Conservation (phyloP, 257 asterid genomes). For the Penstemon newberryi region DNA sequence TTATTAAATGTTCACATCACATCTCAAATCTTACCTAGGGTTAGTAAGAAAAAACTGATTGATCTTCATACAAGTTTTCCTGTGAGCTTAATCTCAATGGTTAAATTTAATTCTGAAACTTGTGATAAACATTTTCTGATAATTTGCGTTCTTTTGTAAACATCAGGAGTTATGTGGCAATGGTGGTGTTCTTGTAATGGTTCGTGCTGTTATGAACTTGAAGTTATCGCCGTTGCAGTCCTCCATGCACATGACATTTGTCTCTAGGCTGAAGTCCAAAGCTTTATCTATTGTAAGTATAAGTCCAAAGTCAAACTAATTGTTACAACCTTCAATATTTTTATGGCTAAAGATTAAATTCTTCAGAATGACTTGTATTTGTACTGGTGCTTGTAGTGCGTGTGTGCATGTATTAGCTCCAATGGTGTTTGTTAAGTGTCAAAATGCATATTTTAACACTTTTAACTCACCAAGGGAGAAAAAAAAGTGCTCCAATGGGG, state of each 20-base stretch:
- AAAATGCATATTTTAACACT: no score
- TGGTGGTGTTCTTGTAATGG: conserved; percentile 82
- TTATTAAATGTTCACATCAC: neutral
- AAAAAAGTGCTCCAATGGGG: no score
- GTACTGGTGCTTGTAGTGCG: neutral
- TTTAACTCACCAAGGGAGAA: no score
- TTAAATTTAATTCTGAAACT: conserved; percentile 16
- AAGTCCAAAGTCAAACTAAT: conserved; percentile 23
- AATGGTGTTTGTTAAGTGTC: no score
- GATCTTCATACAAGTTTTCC: neutral
- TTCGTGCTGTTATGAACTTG: conserved; percentile 67
- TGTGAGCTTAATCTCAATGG: conserved; percentile 13
- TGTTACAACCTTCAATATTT: conserved; percentile 22
- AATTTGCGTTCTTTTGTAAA: conserved; percentile 23
- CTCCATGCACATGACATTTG: conserved; percentile 50
- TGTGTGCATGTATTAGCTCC: neutral
- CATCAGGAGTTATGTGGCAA: conserved; percentile 84
- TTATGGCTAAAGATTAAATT: conserved; percentile 1
- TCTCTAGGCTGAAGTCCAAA: conserved; percentile 84
- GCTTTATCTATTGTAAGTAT: conserved; percentile 86
- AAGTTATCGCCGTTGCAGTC: conserved; percentile 45
- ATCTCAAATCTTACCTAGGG: no score
- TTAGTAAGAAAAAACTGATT: no score
- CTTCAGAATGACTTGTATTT: conserved; percentile 18
- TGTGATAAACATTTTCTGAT: conserved; percentile 24